Percentiles rank a stretch among this genome's conserved stretches.
These are phyloP conservation scores for Ceratocystis albifundus DNA, from an alignment of 2,329 filamentous ascomycete species.

Conservation along the genomic window DNA sequence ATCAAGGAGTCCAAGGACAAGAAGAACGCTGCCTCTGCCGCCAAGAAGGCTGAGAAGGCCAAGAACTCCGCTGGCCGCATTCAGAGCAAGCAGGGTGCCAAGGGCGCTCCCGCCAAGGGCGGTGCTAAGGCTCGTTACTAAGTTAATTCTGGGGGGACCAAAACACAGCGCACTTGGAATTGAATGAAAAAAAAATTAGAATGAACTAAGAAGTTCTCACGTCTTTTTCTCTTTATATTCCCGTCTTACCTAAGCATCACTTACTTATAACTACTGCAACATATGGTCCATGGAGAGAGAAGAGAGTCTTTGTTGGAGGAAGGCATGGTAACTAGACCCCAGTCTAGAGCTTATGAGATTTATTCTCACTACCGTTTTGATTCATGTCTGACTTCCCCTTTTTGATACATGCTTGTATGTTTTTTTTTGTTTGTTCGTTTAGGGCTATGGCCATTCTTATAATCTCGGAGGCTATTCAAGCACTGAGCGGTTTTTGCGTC, in stretches of 20 bases:
- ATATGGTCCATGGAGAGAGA: not conserved
- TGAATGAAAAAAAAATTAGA: slow-evolving; percentile 24
- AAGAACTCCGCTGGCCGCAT: slow-evolving; percentile 80
- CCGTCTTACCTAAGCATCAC: slow-evolving; percentile 5
- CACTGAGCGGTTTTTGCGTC: not conserved
- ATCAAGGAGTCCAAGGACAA: slow-evolving; percentile 99
- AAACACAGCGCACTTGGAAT: slow-evolving; percentile 22
- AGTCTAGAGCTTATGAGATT: not conserved
- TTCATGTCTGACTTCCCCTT: not conserved
- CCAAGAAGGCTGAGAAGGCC: slow-evolving; percentile 99
- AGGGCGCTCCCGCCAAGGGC: slow-evolving; percentile 79
- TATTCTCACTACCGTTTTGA: not conserved
- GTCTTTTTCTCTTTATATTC: slow-evolving; percentile 14
- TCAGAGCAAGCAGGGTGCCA: slow-evolving; percentile 92
- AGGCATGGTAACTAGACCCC: not conserved
- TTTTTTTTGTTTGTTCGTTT: not conserved
- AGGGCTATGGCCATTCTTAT: not conserved
- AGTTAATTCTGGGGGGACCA: slow-evolving; percentile 29
- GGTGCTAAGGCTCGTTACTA: slow-evolving; percentile 70
- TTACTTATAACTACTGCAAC: not conserved
- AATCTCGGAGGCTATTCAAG: not conserved
- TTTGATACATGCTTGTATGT: not conserved
- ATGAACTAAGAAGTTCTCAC: slow-evolving; percentile 19
- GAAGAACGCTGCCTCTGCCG: slow-evolving; percentile 74
- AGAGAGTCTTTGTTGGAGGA: not conserved